phyloP scores from a whole-genome alignment of 1,284 basidiomycete species.

The Ceratobasidium sp. region DNA sequence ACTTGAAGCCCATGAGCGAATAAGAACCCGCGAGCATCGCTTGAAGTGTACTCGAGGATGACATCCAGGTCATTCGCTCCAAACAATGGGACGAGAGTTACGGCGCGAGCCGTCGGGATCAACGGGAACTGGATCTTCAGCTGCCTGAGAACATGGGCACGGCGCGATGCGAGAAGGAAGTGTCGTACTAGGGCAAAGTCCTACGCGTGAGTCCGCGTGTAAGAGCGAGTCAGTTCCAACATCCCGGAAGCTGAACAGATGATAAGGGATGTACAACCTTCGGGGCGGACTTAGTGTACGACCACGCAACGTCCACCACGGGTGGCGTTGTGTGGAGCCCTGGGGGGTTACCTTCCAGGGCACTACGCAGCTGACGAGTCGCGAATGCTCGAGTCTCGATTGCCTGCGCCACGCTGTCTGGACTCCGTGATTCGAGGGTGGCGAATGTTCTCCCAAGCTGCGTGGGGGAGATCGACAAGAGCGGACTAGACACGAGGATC shows the following conservation, averaged over 20 bases:
- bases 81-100: slow-evolving; percentile 80
- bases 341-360: slow-evolving; percentile 12
- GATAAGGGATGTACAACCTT: slow-evolving; percentile 27
- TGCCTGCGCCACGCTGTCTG: slow-evolving; percentile 17
- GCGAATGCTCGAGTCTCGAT: slow-evolving; percentile 26
- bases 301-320: slow-evolving; percentile 10
- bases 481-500: slow-evolving; percentile 5
- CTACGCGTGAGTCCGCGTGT: slow-evolving; percentile 12
- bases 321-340: slow-evolving; percentile 8
- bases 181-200: slow-evolving; percentile 18
- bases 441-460: slow-evolving; percentile 30
- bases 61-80: slow-evolving; percentile 78
- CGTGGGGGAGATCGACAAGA: slow-evolving; percentile 29
- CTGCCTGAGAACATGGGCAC: slow-evolving; percentile 50
- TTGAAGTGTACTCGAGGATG: slow-evolving; percentile 59
- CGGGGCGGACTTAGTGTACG: background rate
- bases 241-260: background rate
- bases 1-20: slow-evolving; percentile 68
- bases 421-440: slow-evolving; percentile 1
- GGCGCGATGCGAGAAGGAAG: slow-evolving; percentile 35
- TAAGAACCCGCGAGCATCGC: slow-evolving; percentile 62
- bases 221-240: slow-evolving; percentile 23
- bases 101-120: slow-evolving; percentile 65
- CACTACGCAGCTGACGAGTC: slow-evolving; percentile 29
- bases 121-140: slow-evolving; percentile 64